Evolutionary conservation across 2,329 filamentous ascomycete species (phyloP).

Genomic region (Geosmithia flava): DNA sequence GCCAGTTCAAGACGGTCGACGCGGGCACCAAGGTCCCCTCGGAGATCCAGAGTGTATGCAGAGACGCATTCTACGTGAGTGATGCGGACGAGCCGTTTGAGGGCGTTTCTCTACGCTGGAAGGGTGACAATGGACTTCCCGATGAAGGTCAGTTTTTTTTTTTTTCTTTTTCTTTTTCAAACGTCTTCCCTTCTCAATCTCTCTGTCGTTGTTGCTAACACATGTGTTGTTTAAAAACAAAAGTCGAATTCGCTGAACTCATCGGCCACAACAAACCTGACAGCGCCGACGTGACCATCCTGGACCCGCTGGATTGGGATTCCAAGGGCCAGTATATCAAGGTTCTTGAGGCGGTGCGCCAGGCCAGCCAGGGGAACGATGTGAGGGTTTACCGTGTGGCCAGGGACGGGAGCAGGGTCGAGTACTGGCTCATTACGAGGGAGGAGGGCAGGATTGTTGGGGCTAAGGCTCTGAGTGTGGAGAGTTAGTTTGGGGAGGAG

Average conservation of each 20-base stretch:
- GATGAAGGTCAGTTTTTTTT: conserved; percentile 40
- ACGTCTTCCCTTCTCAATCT: not conserved
- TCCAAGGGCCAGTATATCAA: conserved; percentile 54
- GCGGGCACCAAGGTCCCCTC: conserved; percentile 47
- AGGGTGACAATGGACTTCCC: conserved; percentile 37
- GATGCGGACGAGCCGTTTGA: conserved; percentile 83
- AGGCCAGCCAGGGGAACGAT: conserved; percentile 50
- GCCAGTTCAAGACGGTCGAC: conserved; percentile 39
- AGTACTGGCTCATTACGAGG: conserved; percentile 71
- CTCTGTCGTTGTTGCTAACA: not conserved
- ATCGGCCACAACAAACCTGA: conserved; percentile 44
- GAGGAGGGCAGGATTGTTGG: conserved; percentile 56
- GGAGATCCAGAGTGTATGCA: conserved; percentile 34
- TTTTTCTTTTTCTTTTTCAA: conserved; percentile 4
- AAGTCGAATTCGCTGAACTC: conserved; percentile 59
- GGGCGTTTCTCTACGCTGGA: conserved; percentile 56
- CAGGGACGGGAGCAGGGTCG: conserved; percentile 48
- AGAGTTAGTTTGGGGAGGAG: conserved; percentile 25
- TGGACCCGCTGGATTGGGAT: conserved; percentile 64
- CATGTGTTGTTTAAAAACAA: too few relatives aligned
- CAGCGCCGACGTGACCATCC: conserved; percentile 48
- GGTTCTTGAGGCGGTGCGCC: conserved; percentile 55
- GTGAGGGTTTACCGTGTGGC: conserved; percentile 65
- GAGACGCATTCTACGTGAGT: conserved; percentile 56
- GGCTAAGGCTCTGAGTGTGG: conserved; percentile 64